Conservation (phyloP, 179 eudicot genomes). For the Spergularia azorica region DNA sequence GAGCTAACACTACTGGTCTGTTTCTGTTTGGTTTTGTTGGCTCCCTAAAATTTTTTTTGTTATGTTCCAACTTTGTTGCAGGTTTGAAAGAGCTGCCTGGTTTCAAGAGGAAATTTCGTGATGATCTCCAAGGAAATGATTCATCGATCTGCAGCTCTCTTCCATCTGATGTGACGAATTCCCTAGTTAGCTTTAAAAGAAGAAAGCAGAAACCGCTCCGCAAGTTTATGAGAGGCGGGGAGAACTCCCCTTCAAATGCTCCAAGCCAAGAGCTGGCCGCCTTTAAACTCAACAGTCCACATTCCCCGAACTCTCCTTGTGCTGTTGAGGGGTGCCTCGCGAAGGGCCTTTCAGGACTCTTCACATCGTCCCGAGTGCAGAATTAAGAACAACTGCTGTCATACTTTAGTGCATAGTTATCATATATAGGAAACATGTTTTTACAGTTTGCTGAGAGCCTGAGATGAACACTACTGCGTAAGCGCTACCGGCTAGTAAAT, state of each 20-base stretch:
- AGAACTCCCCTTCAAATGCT: slow-evolving; percentile 14
- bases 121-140: slow-evolving; percentile 33
- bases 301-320: slow-evolving; percentile 52
- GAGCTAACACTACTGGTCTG: background rate
- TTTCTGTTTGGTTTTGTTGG: background rate
- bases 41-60: background rate
- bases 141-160: slow-evolving; percentile 25
- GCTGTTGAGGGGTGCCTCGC: slow-evolving; percentile 74
- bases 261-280: slow-evolving; percentile 34
- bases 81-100: slow-evolving; percentile 75
- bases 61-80: slow-evolving; percentile 27
- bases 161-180: slow-evolving; percentile 24
- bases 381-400: slow-evolving; percentile 42
- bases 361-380: slow-evolving; percentile 49
- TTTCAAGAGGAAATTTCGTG: slow-evolving; percentile 61
- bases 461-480: background rate
- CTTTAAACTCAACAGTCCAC: slow-evolving; percentile 34
- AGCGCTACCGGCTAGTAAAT: background rate
- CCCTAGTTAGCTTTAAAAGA: slow-evolving; percentile 42
- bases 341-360: slow-evolving; percentile 70
- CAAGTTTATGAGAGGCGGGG: slow-evolving; percentile 12
- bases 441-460: background rate
- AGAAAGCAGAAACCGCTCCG: slow-evolving; percentile 30
- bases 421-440: background rate
- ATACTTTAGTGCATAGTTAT: slow-evolving; percentile 18